A percentile compares a stretch with the other conserved stretches of the same genome.
phyloP scores from a whole-genome alignment of 257 asterid species.

The Nicotiana otophora region DNA sequence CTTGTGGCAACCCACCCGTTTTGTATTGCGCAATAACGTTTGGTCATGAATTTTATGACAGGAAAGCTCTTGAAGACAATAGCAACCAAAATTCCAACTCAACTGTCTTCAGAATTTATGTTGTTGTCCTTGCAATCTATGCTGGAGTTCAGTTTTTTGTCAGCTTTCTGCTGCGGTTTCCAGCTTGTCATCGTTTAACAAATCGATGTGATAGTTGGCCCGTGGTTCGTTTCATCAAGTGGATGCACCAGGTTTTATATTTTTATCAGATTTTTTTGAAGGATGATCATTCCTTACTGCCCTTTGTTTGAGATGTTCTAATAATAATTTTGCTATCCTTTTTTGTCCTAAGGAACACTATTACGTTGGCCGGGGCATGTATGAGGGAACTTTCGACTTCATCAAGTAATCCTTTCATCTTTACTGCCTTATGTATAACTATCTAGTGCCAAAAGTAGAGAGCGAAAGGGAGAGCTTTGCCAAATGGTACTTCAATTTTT shows the following conservation, averaged over 20 bases:
- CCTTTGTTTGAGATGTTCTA: background rate
- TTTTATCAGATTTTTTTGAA: background rate
- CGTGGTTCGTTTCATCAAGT: conserved; percentile 67
- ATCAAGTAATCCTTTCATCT: conserved; percentile 50
- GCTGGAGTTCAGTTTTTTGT: conserved; percentile 63
- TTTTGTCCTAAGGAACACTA: conserved; percentile 68
- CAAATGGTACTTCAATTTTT: background rate
- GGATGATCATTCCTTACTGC: conserved; percentile 7
- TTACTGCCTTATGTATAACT: conserved; percentile 8
- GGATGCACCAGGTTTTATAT: conserved; percentile 94
- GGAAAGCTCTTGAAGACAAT: conserved; percentile 59
- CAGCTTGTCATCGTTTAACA: conserved; percentile 76
- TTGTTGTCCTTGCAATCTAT: conserved; percentile 55
- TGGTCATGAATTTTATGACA: conserved; percentile 29
- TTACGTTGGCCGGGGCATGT: conserved; percentile 98
- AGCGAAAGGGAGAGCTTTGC: background rate
- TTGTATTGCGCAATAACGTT: conserved; percentile 6
- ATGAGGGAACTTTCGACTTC: conserved; percentile 83
- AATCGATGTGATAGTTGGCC: conserved; percentile 61
- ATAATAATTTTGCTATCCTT: background rate
- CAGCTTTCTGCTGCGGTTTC: conserved; percentile 72
- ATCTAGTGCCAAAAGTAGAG: background rate
- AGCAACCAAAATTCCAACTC: conserved; percentile 37
- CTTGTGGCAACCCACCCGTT: background rate
- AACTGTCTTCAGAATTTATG: conserved; percentile 46